Evolutionary conservation across 2,329 filamentous ascomycete genomes (phyloP).

Genomic region (Leptodontidium sp.): DNA sequence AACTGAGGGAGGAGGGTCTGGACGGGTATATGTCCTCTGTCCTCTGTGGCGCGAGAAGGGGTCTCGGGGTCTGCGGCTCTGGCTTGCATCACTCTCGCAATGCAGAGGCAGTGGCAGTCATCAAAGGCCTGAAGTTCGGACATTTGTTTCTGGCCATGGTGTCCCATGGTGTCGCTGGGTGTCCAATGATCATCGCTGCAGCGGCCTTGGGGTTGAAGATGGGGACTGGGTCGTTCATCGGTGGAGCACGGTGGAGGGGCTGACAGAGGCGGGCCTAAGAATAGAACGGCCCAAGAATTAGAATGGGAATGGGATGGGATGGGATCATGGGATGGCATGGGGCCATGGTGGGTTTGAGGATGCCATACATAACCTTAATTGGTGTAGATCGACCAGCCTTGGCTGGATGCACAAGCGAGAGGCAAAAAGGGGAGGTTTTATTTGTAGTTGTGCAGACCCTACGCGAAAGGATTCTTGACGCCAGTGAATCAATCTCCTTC

Average conservation of each 20-base stretch:
- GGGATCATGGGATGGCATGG: background rate
- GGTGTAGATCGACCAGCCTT: conserved; percentile 1
- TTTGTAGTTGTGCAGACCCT: background rate
- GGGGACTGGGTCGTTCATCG: conserved; percentile 5
- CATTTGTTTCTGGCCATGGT: conserved; percentile 1
- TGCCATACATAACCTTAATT: background rate
- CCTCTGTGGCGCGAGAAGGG: conserved; percentile 14
- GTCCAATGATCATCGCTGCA: conserved; percentile 20
- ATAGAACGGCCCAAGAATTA: conserved; percentile 5
- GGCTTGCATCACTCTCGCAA: background rate
- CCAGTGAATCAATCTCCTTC: no score
- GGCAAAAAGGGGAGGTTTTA: background rate
- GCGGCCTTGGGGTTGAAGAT: conserved; percentile 17
- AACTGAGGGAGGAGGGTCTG: conserved; percentile 10
- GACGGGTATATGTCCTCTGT: conserved; percentile 20
- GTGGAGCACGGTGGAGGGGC: conserved; percentile 12
- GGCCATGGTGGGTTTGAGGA: no score
- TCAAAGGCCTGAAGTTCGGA: background rate
- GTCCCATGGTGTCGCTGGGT: conserved; percentile 7
- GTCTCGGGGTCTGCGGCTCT: conserved; percentile 15
- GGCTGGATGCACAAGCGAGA: conserved; percentile 6
- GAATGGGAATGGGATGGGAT: background rate
- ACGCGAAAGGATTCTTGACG: no score
- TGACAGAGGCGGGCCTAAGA: conserved; percentile 8
- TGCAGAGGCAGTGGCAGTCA: background rate